These are phyloP conservation scores for Pinus albicaulis DNA, from an alignment of 75 land plant species.

Conservation along the genomic window DNA sequence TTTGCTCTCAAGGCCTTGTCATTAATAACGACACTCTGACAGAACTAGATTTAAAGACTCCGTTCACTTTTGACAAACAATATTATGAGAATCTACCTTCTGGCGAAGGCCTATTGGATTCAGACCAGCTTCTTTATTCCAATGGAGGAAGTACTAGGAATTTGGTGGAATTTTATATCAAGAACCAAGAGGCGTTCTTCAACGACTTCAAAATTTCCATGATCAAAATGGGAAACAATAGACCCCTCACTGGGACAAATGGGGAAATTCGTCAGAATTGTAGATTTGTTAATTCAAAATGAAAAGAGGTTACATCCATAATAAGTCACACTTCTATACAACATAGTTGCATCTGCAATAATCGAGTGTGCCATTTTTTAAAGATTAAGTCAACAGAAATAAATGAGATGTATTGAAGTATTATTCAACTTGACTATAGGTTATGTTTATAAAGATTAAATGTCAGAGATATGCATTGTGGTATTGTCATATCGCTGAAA, in stretches of 20 bases:
- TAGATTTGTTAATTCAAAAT: neutral
- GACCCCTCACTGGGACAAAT: slow-evolving; percentile 11
- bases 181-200: slow-evolving; percentile 18
- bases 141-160: neutral
- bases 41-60: slow-evolving; percentile 54
- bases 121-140: slow-evolving; percentile 61
- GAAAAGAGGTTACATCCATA: too few species aligned
- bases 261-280: slow-evolving; percentile 39
- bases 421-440: too few species aligned
- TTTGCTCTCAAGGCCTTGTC: too few species aligned
- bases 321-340: too few species aligned
- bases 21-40: slow-evolving; percentile 1
- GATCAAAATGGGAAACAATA: neutral
- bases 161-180: slow-evolving; percentile 13
- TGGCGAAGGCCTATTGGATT: too few species aligned
- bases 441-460: too few species aligned
- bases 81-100: slow-evolving; percentile 72
- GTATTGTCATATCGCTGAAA: too few species aligned
- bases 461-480: too few species aligned
- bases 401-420: too few species aligned
- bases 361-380: too few species aligned
- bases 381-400: too few species aligned
- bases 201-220: slow-evolving; percentile 21
- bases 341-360: too few species aligned
- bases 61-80: slow-evolving; percentile 70